These are phyloP conservation scores for Candida coquimbonensis DNA, from an alignment of 805 yeast species.

Conservation along the genomic window DNA sequence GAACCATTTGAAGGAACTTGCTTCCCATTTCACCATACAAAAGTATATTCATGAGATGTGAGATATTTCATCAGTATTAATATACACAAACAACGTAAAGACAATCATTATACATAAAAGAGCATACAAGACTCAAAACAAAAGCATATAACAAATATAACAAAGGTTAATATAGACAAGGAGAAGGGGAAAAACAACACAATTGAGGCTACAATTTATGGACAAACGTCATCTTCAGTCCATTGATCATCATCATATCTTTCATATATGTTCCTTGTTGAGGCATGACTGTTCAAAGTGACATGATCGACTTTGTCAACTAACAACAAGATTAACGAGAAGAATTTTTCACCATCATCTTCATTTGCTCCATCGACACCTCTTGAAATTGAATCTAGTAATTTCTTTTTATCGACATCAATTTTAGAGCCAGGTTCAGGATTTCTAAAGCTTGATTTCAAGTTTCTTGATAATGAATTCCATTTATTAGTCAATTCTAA, in stretches of 20 bases:
- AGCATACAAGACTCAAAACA: background rate
- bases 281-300: slow-evolving; percentile 46
- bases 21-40: too few species aligned
- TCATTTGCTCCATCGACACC: slow-evolving; percentile 79
- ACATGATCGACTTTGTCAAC: slow-evolving; percentile 65
- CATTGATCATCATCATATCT: slow-evolving; percentile 55
- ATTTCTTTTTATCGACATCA: slow-evolving; percentile 45
- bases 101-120: background rate
- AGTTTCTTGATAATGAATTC: slow-evolving; percentile 47
- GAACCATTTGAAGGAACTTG: too few species aligned
- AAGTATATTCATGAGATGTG: too few species aligned
- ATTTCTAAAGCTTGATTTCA: slow-evolving; percentile 61
- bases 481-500: slow-evolving; percentile 58
- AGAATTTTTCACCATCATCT: slow-evolving; percentile 52
- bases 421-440: slow-evolving; percentile 66
- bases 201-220: slow-evolving; percentile 28
- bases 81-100: too few species aligned
- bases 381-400: slow-evolving; percentile 63
- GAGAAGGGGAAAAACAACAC: background rate
- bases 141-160: too few species aligned
- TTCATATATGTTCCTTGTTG: slow-evolving; percentile 46
- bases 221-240: slow-evolving; percentile 76
- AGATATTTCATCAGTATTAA: too few species aligned
- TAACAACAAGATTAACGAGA: slow-evolving; percentile 61
- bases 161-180: background rate